Percentiles rank a stretch among this genome's conserved stretches.
phyloP scores from a whole-genome alignment of 306 rosid genomes.

The Acacia crassicarpa region DNA sequence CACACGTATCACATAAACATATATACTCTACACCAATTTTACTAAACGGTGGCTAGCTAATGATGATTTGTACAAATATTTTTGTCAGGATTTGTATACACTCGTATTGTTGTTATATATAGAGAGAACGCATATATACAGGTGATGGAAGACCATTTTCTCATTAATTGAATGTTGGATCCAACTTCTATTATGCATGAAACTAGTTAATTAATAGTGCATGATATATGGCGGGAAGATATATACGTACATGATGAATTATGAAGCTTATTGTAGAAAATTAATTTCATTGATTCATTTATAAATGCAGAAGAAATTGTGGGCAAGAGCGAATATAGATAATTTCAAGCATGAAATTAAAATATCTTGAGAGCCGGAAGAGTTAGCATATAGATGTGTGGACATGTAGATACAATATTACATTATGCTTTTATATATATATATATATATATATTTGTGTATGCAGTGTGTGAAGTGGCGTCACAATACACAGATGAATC shows the following conservation, averaged over 20 bases:
- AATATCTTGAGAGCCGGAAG: neutral
- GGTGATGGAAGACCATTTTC: neutral
- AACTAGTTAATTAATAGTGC: neutral
- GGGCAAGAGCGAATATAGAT: neutral
- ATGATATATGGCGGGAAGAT: neutral
- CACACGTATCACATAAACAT: neutral
- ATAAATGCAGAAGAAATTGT: neutral
- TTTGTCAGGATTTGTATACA: too few relatives aligned
- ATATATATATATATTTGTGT: neutral
- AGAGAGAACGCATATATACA: neutral
- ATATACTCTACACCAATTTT: too few relatives aligned
- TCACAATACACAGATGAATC: neutral
- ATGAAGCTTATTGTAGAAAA: neutral
- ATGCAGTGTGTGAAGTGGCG: neutral
- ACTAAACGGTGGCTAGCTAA: neutral
- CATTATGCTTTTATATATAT: neutral
- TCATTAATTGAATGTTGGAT: neutral
- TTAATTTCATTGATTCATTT: neutral
- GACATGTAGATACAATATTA: neutral
- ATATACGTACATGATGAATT: too few relatives aligned
- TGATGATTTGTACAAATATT: too few relatives aligned
- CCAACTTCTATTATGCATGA: neutral
- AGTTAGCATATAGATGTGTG: neutral
- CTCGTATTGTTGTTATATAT: too few relatives aligned
- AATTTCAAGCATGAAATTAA: conserved; percentile 1